Evolutionary conservation across 1,139 yeast genomes (phyloP).

Genomic region (Geotrichum candidum): DNA sequence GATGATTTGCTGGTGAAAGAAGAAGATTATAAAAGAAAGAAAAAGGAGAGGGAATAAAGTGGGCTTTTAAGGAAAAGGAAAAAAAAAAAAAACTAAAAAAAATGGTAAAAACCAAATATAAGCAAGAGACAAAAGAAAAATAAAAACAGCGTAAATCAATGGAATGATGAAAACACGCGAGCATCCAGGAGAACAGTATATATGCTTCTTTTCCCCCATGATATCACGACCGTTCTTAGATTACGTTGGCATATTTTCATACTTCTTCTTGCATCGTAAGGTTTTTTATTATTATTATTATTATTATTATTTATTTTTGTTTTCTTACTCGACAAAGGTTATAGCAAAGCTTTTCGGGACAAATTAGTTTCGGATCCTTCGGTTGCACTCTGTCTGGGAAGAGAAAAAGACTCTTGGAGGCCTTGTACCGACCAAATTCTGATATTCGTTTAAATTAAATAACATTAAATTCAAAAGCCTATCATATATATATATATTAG

Average conservation of each 20-base stretch:
- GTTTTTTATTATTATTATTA: neutral
- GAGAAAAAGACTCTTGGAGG: neutral
- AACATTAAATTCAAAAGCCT: neutral
- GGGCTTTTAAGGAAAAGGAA: neutral
- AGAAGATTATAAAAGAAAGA: neutral
- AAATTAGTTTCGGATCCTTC: neutral
- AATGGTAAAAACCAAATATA: neutral
- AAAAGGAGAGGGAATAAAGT: neutral
- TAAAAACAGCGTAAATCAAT: neutral
- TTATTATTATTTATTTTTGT: neutral
- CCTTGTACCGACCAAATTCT: neutral
- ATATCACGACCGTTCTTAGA: neutral
- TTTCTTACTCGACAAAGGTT: neutral
- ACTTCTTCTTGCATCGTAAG: neutral
- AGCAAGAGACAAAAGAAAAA: neutral
- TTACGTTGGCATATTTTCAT: neutral
- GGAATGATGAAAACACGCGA: neutral
- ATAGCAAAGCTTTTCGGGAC: neutral
- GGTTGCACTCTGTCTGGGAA: neutral
- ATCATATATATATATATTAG: neutral
- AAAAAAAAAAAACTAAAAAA: conserved; percentile 9
- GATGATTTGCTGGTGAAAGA: neutral
- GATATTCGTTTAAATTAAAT: no score
- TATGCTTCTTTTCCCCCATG: neutral
- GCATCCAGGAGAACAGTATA: neutral